Base-by-base conservation (phyloP, 75 land plant genomes). In the Pinus albicaulis region DNA sequence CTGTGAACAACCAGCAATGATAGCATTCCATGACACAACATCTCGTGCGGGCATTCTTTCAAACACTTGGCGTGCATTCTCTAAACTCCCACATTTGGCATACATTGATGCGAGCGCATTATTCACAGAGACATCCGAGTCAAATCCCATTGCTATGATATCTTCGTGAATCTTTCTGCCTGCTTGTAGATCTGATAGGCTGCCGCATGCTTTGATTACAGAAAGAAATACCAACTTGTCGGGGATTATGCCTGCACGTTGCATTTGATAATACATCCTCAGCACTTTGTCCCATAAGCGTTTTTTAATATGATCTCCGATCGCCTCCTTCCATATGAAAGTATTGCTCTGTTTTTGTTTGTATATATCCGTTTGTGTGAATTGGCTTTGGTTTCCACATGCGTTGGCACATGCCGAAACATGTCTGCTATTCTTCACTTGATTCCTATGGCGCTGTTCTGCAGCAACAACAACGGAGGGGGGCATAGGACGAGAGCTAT, bases 281-380 rank as follows among this genome's bases (percentile, higher is more conserved):
- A 86, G 59, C 44, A 84, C 86, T 57, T 76, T 22, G 60, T 82
- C 81, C 77, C 76, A 78, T 25, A 71, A 78, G 75, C 80, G 82
- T 2, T 86, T 75, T 60, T 85, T 86, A 0, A 86, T 84, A 65
- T 85, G 83, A 2, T 86, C 90, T 25, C 80, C 53, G 73, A 90
- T 83, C 19, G 88, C 55, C 0, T 88, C 82, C 24, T 85, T 88
- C 90, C 90, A 90, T 2, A 82, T 81, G 34, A 88, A 48, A 48
- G 53, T 81, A 3, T 79, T 79, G 66, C 81, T 83, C 81, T 80
- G 85, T 75, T 76, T 78, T 5, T 82, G 12, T 48, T 10, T 48
- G 53, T 10, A 10, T 10, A 48, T 10, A 48, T 48, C 53, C 11
- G 53, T 48, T 48, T 48, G 53, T 48, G 53, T 48, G 11, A 48